Evolutionary conservation across 2,329 filamentous ascomycete species (phyloP), one percentile per base, ranked within the genome.

Genomic region (Zymoseptoria pseudotritici): DNA sequence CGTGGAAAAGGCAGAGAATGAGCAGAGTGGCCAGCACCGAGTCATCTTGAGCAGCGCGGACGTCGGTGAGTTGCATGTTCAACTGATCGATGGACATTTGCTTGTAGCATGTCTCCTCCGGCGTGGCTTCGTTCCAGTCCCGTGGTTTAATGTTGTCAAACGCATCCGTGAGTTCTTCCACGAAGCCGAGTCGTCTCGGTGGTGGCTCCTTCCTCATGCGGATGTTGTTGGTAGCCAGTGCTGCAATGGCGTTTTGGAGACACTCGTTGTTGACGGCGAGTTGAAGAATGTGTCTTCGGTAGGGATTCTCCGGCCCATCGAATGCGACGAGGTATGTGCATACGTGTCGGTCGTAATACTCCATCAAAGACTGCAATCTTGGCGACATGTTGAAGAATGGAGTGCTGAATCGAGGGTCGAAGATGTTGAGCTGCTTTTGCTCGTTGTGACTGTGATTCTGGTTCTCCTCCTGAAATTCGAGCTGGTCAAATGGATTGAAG

Each of bases 341-440:
- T 77, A 97, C 92, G 70, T 90, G 89, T 74, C 91, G 91, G 71
- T 92, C 88, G 75, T 96, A 97, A 75, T 96, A 96, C 72, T 95
- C 89, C 79, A 97, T 88, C 71, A 96, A 87, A 75, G 89, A 95
- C 65, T 89, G 87, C 78, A 96, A 88, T 71, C 91, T 88, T 60
- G 87, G 85, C 62, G 90, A 86, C 68, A 90, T 77, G 67, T 80
- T 78, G 83, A 76, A 71, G 81, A 82, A 74, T 5, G 71, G 70
- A 36, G 62, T 69, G 58, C 66, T 66, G 61, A 71, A 74, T 36
- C 70, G 67, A 2, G 68, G 50, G n/a, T 73, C 68, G 11, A 70
- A 61, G 1, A 74, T 58, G 5, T 65, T 57, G 9, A 73, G 51
- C 42, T 53, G 58, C 55, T 63, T 58, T 26, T 66, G 56, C 21